Base-by-base conservation (phyloP, 2,329 filamentous ascomycete species). In the Sphaerulina populicola region DNA sequence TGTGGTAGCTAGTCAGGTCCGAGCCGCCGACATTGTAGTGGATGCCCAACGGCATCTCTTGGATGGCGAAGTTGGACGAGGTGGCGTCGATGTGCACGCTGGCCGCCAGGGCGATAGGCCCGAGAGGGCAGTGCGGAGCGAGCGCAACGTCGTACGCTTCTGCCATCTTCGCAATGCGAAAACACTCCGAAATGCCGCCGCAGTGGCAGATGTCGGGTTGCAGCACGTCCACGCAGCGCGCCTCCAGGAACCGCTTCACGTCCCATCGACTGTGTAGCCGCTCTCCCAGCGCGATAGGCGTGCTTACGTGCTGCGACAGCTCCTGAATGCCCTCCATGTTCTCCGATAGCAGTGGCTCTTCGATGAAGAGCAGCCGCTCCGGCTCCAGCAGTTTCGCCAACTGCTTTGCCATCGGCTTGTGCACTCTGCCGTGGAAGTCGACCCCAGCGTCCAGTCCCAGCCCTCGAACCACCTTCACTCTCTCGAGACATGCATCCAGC, bases 321-420 rank as follows among this genome's bases (percentile, higher is more conserved):
- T 79, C 75, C 58, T 80, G 82, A 61, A 87, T 82, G 1, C 75
- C 81, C 46, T 81, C 82, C 0, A 75, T 70, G 33, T 88, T 82
- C 62, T 88, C 85, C 0, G 78, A 83, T 0, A 88, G 73, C 2
- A 88, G 70, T 0, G 84, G 84, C 57, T 88, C 84, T 62, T 88
- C 85, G 36, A 89, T 81, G 65, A 88, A 89, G 12, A 89, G 70
- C 0, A 84, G 84, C 1, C 74, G 73, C 57, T 86, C 76, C 0
- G 83, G 83, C 55, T 84, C 83, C 0, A 89, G 74, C 0, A 77
- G 73, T 51, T 77, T 77, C 1, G 82, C 83, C 3, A 90, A 75
- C 59, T 88, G 85, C 60, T 86, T 87, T 0, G 85, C 85, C 84
- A 89, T 88, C 18, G 84, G 82, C 55, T 83, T 84, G 68, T 89